Percentiles rank a stretch among this genome's conserved stretches.
Evolutionary conservation across 441 rosid genomes (phyloP).

Genomic region (Biscutella laevigata): DNA sequence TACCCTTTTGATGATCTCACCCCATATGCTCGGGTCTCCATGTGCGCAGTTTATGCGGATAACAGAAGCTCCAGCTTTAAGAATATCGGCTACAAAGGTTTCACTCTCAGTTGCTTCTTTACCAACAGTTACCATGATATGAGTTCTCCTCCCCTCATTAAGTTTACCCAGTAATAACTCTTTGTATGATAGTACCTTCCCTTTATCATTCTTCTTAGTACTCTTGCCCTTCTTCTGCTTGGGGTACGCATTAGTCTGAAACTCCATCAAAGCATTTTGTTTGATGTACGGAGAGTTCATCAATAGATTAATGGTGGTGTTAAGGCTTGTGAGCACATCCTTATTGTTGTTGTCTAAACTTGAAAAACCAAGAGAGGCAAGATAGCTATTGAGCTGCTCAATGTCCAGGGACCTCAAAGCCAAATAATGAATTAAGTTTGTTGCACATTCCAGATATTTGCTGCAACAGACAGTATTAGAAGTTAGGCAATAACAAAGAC

Average conservation of each 20-base stretch:
- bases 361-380: constrained; percentile 36
- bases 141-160: constrained; percentile 33
- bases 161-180: constrained; percentile 43
- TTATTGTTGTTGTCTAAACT: constrained; percentile 43
- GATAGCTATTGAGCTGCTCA: constrained; percentile 39
- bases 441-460: constrained; percentile 41
- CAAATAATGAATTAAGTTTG: constrained; percentile 53
- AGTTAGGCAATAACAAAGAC: neutral
- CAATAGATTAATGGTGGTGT: constrained; percentile 35
- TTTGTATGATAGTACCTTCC: constrained; percentile 24
- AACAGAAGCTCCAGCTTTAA: constrained; percentile 51
- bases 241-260: constrained; percentile 15
- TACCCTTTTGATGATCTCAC: constrained; percentile 54
- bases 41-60: constrained; percentile 65
- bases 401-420: constrained; percentile 44
- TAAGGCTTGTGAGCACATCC: constrained; percentile 42
- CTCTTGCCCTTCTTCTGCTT: constrained; percentile 19
- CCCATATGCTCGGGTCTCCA: constrained; percentile 52
- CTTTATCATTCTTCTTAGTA: constrained; percentile 26
- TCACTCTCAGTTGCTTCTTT: constrained; percentile 46
- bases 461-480: constrained; percentile 25
- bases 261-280: constrained; percentile 16
- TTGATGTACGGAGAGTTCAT: constrained; percentile 25
- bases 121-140: constrained; percentile 64
- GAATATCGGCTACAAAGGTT: constrained; percentile 38